Evolutionary conservation across 345 rosid species (phyloP).

Genomic region (Eucalyptus rudis): DNA sequence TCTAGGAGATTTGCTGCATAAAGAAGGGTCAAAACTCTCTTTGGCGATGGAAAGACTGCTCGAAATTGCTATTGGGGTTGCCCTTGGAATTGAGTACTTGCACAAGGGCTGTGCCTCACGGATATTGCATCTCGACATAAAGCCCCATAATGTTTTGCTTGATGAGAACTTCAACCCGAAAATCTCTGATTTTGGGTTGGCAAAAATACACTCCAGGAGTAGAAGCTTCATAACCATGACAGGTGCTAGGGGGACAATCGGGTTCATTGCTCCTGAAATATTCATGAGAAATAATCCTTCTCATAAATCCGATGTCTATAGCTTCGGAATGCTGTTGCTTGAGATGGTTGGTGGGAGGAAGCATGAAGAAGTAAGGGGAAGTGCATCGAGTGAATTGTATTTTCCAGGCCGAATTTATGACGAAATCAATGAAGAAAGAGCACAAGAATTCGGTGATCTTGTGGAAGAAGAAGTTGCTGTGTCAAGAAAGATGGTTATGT

Average conservation of each 20-base stretch:
- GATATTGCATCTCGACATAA: conserved; percentile 23
- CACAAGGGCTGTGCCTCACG: conserved; percentile 16
- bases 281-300: conserved; percentile 19
- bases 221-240: conserved; percentile 7
- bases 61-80: conserved; percentile 11
- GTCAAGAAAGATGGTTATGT: conserved; percentile 7
- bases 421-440: background rate
- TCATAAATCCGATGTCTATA: conserved; percentile 14
- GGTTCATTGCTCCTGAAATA: conserved; percentile 25
- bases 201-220: conserved; percentile 8
- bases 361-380: background rate
- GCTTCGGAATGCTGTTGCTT: conserved; percentile 19
- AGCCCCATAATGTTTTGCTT: conserved; percentile 15
- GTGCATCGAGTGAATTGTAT: background rate
- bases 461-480: background rate
- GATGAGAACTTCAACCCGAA: conserved; percentile 15
- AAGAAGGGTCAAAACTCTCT: background rate
- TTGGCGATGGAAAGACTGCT: background rate
- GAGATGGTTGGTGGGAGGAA: conserved; percentile 10
- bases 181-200: conserved; percentile 22
- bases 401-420: conserved; percentile 17
- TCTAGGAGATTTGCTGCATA: background rate
- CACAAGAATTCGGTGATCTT: background rate
- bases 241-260: conserved; percentile 12
- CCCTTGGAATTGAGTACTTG: conserved; percentile 16